A percentile compares a stretch with the other conserved stretches of the same genome.
These are phyloP conservation scores for Cryptococcus sp. DNA, from an alignment of 1,284 basidiomycete species.

Conservation along the genomic window DNA sequence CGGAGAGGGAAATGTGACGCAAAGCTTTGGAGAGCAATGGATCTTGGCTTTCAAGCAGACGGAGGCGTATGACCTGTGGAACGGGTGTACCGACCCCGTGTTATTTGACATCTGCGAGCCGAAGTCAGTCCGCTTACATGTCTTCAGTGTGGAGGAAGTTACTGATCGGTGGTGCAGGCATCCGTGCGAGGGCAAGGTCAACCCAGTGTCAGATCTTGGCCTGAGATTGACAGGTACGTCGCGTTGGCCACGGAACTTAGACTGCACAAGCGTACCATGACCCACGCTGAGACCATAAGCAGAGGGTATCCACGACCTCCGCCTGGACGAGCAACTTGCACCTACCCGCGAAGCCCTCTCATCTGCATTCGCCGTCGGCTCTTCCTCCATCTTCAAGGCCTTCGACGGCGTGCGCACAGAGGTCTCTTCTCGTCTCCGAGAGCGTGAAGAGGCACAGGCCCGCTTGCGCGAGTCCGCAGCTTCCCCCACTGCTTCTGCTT, in stretches of 20 bases:
- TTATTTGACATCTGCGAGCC: conserved; percentile 91
- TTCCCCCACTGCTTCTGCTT: not conserved
- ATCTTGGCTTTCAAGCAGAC: conserved; percentile 78
- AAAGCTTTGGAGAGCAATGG: conserved; percentile 80
- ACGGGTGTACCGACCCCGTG: conserved; percentile 77
- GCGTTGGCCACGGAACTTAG: not conserved
- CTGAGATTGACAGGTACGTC: conserved; percentile 60
- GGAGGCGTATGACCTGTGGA: conserved; percentile 81
- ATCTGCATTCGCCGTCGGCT: conserved; percentile 68
- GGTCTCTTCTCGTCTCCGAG: conserved; percentile 36
- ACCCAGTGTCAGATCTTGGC: conserved; percentile 83
- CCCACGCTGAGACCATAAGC: not conserved
- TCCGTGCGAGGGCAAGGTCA: conserved; percentile 81
- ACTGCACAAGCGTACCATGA: not conserved
- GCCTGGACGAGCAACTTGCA: conserved; percentile 80
- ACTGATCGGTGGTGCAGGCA: conserved; percentile 52
- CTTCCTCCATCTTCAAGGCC: conserved; percentile 78
- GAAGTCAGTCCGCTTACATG: conserved; percentile 55
- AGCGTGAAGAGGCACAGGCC: conserved; percentile 23
- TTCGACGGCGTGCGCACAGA: conserved; percentile 71
- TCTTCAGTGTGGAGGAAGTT: not conserved
- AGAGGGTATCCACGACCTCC: conserved; percentile 87
- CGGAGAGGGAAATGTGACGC: conserved; percentile 48
- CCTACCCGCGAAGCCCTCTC: conserved; percentile 82
- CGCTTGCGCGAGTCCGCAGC: not conserved